Percentiles rank a stretch among this genome's conserved stretches.
phyloP scores from a whole-genome alignment of 768 basidiomycete genomes.

The Boletus reticuloceps region DNA sequence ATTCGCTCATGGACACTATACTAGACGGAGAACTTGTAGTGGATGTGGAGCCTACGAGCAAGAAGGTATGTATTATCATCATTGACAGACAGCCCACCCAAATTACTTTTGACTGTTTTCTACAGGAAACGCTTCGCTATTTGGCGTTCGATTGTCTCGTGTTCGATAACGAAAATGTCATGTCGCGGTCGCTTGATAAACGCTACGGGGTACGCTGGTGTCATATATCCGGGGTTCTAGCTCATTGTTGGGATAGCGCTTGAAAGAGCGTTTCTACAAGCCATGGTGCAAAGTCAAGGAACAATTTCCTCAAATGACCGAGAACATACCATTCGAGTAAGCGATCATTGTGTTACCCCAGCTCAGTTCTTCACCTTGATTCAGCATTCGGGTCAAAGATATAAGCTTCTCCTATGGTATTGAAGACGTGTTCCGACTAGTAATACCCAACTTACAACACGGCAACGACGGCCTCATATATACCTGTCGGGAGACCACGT shows the following conservation, averaged over 20 bases:
- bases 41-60: constrained; percentile 78
- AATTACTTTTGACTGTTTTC: neutral
- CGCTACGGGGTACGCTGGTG: constrained; percentile 77
- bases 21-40: constrained; percentile 94
- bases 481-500: constrained; percentile 83
- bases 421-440: constrained; percentile 78
- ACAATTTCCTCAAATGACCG: constrained; percentile 66
- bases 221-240: neutral
- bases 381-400: constrained; percentile 82
- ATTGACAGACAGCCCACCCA: neutral
- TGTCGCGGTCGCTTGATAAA: constrained; percentile 77
- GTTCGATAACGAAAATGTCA: constrained; percentile 81
- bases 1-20: constrained; percentile 73
- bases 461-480: constrained; percentile 97
- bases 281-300: constrained; percentile 72
- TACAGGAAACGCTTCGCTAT: constrained; percentile 75
- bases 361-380: constrained; percentile 6
- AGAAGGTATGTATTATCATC: constrained; percentile 47
- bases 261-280: constrained; percentile 78
- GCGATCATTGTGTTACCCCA: constrained; percentile 26
- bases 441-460: constrained; percentile 85
- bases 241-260: constrained; percentile 33
- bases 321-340: constrained; percentile 78
- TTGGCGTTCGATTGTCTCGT: constrained; percentile 94
- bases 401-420: constrained; percentile 87